Base-by-base conservation (phyloP, 352 stramenopile genomes). In the Globisporangium radiosum region DNA sequence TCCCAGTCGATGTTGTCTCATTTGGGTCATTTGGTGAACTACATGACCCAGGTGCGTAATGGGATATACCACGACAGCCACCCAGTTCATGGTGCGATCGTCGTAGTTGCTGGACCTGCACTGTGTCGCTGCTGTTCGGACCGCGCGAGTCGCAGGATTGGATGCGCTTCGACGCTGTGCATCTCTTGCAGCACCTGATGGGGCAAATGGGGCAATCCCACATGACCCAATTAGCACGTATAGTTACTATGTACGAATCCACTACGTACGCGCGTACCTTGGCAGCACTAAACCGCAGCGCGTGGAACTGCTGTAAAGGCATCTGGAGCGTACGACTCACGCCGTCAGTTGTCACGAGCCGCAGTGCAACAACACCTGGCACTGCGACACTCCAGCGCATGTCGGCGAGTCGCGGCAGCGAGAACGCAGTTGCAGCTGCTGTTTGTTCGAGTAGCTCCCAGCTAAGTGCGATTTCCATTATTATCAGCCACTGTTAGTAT, bases 91-190 rank as follows among this genome's bases (percentile, higher is more conserved):
- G 25, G 25, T 25, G 25, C 25, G 25, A 25, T 25, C 25, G 25
- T 25, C 25, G 25, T 25, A 25, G 25, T 25, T 51, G 14, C 10
- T 36, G 17, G 19, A 14, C 39, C 17, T 48, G n/a, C 36, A 13
- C 38, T 47, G 33, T 15, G 14, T 51, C 17, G 1, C 19, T 42
- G 19, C 19, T n/a, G 13, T 44, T 44, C 40, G 15, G 7, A 8
- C 45, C 80, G 64, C 3, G 69, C 72, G 13, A 93, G 69, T 0
- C 79, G 76, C 81, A 91, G 88, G 64, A 93, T 90, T 43, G 84
- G 84, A 69, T 91, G 84, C 8, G 59, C 54, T 58, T 91, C 79
- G 8, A 87, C 71, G 47, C 85, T 66, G 50, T 80, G 78, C 81
- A 92, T 88, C 55, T 90, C 78, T 56, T 92, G 78, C 38, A 92